Evolutionary conservation across 257 asterid genomes (phyloP).

Genomic region (Solanum phureja): DNA sequence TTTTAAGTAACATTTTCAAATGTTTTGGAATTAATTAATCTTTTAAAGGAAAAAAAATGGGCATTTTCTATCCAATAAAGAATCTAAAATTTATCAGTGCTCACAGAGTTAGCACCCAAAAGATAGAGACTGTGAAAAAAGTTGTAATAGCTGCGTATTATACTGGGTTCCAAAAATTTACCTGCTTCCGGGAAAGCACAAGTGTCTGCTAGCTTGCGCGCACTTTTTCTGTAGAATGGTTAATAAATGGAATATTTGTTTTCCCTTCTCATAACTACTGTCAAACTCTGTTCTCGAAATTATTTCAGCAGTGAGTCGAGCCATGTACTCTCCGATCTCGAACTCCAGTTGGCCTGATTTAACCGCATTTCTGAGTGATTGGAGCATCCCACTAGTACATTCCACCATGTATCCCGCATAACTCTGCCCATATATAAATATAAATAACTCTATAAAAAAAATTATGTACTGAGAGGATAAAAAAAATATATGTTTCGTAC

Average conservation of each 20-base stretch:
- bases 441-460: neutral
- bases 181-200: constrained; percentile 95
- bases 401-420: constrained; percentile 78
- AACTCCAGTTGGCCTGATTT: constrained; percentile 43
- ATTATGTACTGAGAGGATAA: neutral
- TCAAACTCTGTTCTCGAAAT: constrained; percentile 83
- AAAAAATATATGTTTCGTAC: constrained; percentile 7
- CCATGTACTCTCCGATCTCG: constrained; percentile 72
- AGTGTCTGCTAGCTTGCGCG: constrained; percentile 55
- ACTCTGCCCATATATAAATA: constrained; percentile 26
- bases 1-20: neutral
- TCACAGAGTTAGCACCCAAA: too few species aligned
- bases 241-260: constrained; percentile 52
- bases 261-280: constrained; percentile 64
- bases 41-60: neutral
- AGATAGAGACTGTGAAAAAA: too few species aligned
- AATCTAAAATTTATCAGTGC: neutral
- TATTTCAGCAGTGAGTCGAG: constrained; percentile 76
- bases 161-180: neutral
- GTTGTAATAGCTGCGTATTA: too few species aligned
- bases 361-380: constrained; percentile 22
- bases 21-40: neutral
- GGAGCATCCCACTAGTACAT: constrained; percentile 56
- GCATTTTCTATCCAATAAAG: neutral
- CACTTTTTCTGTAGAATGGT: constrained; percentile 50